These are phyloP conservation scores for Elongisporangium undulatum DNA, from an alignment of 352 stramenopile species.

Conservation along the genomic window DNA sequence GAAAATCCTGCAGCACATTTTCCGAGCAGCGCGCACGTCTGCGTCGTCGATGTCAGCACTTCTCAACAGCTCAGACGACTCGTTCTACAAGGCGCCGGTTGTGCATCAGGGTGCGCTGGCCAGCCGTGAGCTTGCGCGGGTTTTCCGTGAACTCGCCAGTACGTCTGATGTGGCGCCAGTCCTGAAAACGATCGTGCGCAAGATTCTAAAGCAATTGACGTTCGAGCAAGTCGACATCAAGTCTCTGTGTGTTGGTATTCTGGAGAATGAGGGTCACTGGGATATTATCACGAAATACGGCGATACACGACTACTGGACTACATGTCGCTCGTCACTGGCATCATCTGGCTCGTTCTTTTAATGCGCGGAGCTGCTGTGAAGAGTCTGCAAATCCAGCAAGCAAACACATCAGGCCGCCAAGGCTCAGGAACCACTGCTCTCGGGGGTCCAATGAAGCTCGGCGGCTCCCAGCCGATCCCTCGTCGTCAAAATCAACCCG, in stretches of 20 bases:
- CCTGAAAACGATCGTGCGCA: constrained; percentile 83
- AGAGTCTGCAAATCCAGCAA: constrained; percentile 84
- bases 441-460: constrained; percentile 44
- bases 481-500: constrained; percentile 31
- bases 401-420: constrained; percentile 40
- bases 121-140: constrained; percentile 67
- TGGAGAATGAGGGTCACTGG: constrained; percentile 74
- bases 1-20: constrained; percentile 88
- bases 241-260: constrained; percentile 66
- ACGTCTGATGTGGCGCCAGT: constrained; percentile 67
- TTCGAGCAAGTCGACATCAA: constrained; percentile 86
- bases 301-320: constrained; percentile 65
- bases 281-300: constrained; percentile 53
- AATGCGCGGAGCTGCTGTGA: constrained; percentile 73
- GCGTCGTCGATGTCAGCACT: constrained; percentile 3
- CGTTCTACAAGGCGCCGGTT: constrained; percentile 49
- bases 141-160: constrained; percentile 79
- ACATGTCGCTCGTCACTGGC: constrained; percentile 73
- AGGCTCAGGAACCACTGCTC: constrained; percentile 17
- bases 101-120: constrained; percentile 56
- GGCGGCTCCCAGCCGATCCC: constrained; percentile 46
- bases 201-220: constrained; percentile 76
- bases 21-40: constrained; percentile 48
- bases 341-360: constrained; percentile 74
- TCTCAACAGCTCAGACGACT: constrained; percentile 34